Base-by-base conservation (phyloP, 2,329 filamentous ascomycete species). In the Fusarium longipes region DNA sequence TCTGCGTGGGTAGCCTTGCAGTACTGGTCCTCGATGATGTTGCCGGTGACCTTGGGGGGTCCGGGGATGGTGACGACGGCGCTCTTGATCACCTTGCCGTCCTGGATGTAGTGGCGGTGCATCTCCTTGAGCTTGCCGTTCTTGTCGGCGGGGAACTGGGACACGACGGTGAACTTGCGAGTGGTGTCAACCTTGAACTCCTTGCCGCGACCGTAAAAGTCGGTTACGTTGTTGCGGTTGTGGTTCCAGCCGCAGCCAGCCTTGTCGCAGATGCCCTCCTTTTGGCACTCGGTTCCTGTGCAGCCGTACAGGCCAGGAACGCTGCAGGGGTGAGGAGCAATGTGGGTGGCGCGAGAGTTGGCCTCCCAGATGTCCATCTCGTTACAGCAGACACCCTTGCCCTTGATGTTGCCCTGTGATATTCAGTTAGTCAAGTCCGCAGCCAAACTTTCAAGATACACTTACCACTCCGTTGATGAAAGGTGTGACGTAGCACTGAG, bases 331-430 rank as follows among this genome's bases (percentile, higher is more conserved):
- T 86, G 84, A 4, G 84, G 83, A 0, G 83, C 82, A 17, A 84
- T 73, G 10, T 79, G 77, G 18, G 77, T 82, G 6, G 84, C 74
- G 5, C 74, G 74, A 20, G 77, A 77, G 75, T 86, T 86, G 49
- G 83, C 83, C 60, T 86, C 84, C 82, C 83, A 86, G 65, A 86
- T 84, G 57, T 86, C 84, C 74, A 86, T 81, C 70, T 86, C 84
- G 67, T 83, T 83, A 68, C 84, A 86, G 79, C 84, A 86, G 4
- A 81, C 74, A 27, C 83, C 69, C 5, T 57, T 44, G 6, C 65
- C 69, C 22, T 52, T 56, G 22, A 70, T 44, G 45, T 73, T 72
- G 4, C 62, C 70, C 70, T 73, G 7, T 9, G 1, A 1, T 17
- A 3, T 1, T 42, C 4, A 17, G 40, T 67, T 3, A 70, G 61